Evolutionary conservation across 495 filamentous ascomycete species (phyloP).

Genomic region (Bathelium albidoporum): DNA sequence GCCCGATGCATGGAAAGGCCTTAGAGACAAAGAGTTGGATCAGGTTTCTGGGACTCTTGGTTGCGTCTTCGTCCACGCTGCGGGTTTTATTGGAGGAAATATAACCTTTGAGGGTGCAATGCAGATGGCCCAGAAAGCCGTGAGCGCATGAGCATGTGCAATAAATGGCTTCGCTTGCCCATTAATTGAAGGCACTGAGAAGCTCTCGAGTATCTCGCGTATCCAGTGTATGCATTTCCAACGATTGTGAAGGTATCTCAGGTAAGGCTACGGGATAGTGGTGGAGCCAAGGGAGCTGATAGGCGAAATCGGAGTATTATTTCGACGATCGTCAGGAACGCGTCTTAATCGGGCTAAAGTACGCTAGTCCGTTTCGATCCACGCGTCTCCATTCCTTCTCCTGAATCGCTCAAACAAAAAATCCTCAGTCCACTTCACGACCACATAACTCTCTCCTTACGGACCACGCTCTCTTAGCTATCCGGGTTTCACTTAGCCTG

Average conservation of each 20-base stretch:
- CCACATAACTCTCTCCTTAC: neutral
- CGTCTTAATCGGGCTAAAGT: neutral
- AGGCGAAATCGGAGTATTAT: too few relatives aligned
- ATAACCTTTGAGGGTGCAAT: constrained; percentile 80
- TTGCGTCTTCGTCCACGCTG: constrained; percentile 85
- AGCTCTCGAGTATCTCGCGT: too few relatives aligned
- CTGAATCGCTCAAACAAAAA: neutral
- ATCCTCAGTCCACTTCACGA: neutral
- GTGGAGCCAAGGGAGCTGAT: too few relatives aligned
- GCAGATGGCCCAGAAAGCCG: constrained; percentile 71
- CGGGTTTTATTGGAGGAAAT: constrained; percentile 93
- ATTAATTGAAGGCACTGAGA: too few relatives aligned
- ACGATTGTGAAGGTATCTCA: too few relatives aligned
- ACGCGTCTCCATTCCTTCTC: neutral
- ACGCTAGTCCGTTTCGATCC: neutral
- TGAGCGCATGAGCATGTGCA: constrained; percentile 21
- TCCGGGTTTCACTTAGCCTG: neutral
- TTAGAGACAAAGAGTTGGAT: constrained; percentile 75
- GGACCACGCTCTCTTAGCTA: neutral
- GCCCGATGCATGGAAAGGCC: constrained; percentile 82
- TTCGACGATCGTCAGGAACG: constrained; percentile 2
- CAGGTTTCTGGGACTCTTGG: constrained; percentile 61
- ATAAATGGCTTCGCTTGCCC: neutral
- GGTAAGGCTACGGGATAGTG: too few relatives aligned
- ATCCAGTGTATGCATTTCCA: too few relatives aligned